Base-by-base conservation (phyloP, 1,139 yeast species). In the Geotrichum carabidarum region DNA sequence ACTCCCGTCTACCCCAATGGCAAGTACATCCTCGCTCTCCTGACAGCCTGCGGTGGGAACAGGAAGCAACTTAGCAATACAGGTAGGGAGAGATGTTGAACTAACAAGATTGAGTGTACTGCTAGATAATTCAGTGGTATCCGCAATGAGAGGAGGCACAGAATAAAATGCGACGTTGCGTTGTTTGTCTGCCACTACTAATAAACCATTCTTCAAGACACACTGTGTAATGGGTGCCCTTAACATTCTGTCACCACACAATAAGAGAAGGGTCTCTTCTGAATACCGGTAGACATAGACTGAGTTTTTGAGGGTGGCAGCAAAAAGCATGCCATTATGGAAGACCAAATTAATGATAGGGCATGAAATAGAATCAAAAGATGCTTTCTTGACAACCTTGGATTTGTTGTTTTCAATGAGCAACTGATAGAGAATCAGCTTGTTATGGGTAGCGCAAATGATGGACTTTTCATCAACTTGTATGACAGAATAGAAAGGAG, bases 211-310 rank as follows among this genome's bases (percentile, higher is more conserved):
- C 17, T 44, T 43, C 30, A 48, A 17, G 12, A 41, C 36, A 9
- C 49, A 40, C 14, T 48, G 52, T 7, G 46, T 36, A 8, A 53
- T 18, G 8, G 36, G 31, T 8, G 52, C 44, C 3, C 56, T 68
- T 5, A 59, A 47, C 36, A 63, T 48, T 8, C 69, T 69, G 38
- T 71, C 65, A 44, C 45, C 27, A 31, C 51, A 48, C 22, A 40
- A n/a, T 5, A 32, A 17, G 14, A n/a, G 11, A 37, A 43, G 40
- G 3, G 30, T 46, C 6, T 34, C 46, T 27, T n/a, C 18, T 14
- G 34, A n/a, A 11, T 48, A 48, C 17, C 8, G 14, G 34, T 40
- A 40, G 11, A 46, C 57, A 18, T 37, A 35, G 12, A 53, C 48
- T 14, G 55, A 48, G 34, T 43, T 47, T 30, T 37, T 27, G 15